These are phyloP conservation scores for Globisporangium yorkense DNA, from an alignment of 352 stramenopile genomes.

Conservation along the genomic window DNA sequence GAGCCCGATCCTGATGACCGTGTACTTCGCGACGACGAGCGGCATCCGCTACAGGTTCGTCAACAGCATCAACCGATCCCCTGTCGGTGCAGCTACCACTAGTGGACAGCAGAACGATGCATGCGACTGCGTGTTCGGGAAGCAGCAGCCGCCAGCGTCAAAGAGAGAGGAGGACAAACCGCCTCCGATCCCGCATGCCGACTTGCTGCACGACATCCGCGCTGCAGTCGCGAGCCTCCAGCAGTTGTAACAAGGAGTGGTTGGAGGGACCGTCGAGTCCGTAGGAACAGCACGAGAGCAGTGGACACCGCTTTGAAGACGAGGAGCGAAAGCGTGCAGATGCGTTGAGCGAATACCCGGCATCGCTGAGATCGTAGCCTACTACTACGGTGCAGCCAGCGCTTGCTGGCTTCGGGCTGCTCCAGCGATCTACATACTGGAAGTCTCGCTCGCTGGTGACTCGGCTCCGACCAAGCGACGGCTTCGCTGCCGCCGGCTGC, in stretches of 20 bases:
- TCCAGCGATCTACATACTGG: not conserved
- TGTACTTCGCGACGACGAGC: constrained; percentile 36
- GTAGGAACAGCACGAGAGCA: not conserved
- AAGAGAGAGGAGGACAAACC: constrained; percentile 8
- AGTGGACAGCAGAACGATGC: constrained; percentile 8
- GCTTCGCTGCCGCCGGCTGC: not conserved
- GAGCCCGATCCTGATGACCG: constrained; percentile 31
- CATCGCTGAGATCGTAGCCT: too few relatives aligned
- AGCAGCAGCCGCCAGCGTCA: constrained; percentile 6
- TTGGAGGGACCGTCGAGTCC: not conserved
- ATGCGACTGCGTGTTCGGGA: constrained; percentile 42
- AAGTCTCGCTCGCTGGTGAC: not conserved
- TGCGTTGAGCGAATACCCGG: not conserved
- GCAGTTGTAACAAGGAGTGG: constrained; percentile 1
- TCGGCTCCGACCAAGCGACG: not conserved
- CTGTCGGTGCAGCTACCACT: not conserved
- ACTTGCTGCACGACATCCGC: constrained; percentile 35
- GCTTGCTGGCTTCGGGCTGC: not conserved
- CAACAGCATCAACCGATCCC: constrained; percentile 35
- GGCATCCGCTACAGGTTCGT: constrained; percentile 40
- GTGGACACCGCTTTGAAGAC: not conserved
- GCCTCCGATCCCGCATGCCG: constrained; percentile 16
- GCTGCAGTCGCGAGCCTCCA: constrained; percentile 32
- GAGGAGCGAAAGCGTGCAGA: not conserved
- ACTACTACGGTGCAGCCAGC: not conserved